These are phyloP conservation scores for Orychophragmus violaceus DNA, from an alignment of 345 rosid species.

Conservation along the genomic window DNA sequence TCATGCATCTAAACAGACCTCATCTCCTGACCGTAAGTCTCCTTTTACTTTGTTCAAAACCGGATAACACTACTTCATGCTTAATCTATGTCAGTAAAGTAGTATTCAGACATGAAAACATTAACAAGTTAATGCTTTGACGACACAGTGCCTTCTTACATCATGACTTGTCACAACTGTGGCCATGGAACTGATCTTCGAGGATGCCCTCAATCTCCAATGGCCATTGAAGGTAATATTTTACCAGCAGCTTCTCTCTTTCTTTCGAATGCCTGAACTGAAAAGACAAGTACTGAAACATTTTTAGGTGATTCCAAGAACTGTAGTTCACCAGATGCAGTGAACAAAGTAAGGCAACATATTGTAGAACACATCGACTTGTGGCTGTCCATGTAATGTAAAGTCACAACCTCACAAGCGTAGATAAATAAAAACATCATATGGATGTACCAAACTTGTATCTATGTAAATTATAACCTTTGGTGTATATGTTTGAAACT, in stretches of 20 bases:
- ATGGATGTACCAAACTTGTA: slow-evolving; percentile 14
- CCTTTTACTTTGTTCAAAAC: neutral
- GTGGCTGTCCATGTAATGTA: slow-evolving; percentile 77
- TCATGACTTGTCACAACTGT: slow-evolving; percentile 75
- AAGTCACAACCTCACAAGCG: neutral
- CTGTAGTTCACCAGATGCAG: slow-evolving; percentile 84
- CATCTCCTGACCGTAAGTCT: slow-evolving; percentile 71
- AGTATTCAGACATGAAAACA: slow-evolving; percentile 34
- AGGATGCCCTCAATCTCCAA: slow-evolving; percentile 90
- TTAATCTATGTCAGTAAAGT: too few species aligned
- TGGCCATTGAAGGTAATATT: slow-evolving; percentile 55
- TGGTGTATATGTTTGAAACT: neutral
- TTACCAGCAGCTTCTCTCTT: neutral
- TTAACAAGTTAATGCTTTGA: slow-evolving; percentile 1
- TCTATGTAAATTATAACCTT: neutral
- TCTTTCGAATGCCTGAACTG: neutral
- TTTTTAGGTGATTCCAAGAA: slow-evolving; percentile 59
- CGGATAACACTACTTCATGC: too few species aligned
- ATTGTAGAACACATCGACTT: slow-evolving; percentile 74
- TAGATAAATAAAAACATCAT: neutral
- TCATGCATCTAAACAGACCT: slow-evolving; percentile 86
- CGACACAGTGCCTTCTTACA: slow-evolving; percentile 35
- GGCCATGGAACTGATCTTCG: slow-evolving; percentile 95
- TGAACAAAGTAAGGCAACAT: slow-evolving; percentile 73
- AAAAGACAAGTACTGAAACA: neutral